These are phyloP conservation scores for Trichoderma gracile DNA, from an alignment of 2,329 filamentous ascomycete genomes.

Conservation along the genomic window DNA sequence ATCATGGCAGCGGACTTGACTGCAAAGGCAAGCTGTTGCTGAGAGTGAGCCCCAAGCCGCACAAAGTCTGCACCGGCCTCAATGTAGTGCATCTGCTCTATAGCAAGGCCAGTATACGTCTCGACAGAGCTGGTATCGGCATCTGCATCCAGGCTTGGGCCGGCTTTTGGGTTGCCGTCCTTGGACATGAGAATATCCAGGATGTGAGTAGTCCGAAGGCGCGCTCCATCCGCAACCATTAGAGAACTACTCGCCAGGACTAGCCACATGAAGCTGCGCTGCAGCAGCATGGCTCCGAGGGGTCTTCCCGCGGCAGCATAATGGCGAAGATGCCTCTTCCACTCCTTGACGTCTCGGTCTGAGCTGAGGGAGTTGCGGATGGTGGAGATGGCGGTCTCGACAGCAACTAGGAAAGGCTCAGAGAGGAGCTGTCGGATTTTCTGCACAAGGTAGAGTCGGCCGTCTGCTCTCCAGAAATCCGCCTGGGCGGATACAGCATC, in stretches of 20 bases:
- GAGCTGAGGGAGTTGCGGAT: constrained; percentile 75
- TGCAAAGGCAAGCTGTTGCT: constrained; percentile 81
- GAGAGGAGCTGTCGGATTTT: constrained; percentile 73
- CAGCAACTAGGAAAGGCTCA: constrained; percentile 78
- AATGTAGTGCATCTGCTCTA: constrained; percentile 80
- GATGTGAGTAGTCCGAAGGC: constrained; percentile 62
- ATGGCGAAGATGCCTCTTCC: constrained; percentile 82
- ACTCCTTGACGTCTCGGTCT: constrained; percentile 71
- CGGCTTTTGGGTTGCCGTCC: constrained; percentile 47
- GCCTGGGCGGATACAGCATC: constrained; percentile 76
- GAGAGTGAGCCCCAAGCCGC: constrained; percentile 74
- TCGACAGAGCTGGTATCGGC: constrained; percentile 59
- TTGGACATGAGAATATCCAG: constrained; percentile 71
- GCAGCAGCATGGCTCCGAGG: constrained; percentile 85
- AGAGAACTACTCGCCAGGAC: constrained; percentile 77
- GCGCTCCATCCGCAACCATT: constrained; percentile 63
- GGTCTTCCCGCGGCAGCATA: constrained; percentile 80
- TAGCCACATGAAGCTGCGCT: constrained; percentile 84
- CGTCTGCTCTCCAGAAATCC: constrained; percentile 76
- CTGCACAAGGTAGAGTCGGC: constrained; percentile 72
- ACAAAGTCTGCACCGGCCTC: constrained; percentile 91
- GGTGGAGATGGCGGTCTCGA: constrained; percentile 88
- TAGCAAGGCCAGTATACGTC: constrained; percentile 68
- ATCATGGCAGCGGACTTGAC: constrained; percentile 82
- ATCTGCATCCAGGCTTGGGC: constrained; percentile 43